Evolutionary conservation across 2,329 filamentous ascomycete species (phyloP).

Genomic region (Keithomyces neogunnii): DNA sequence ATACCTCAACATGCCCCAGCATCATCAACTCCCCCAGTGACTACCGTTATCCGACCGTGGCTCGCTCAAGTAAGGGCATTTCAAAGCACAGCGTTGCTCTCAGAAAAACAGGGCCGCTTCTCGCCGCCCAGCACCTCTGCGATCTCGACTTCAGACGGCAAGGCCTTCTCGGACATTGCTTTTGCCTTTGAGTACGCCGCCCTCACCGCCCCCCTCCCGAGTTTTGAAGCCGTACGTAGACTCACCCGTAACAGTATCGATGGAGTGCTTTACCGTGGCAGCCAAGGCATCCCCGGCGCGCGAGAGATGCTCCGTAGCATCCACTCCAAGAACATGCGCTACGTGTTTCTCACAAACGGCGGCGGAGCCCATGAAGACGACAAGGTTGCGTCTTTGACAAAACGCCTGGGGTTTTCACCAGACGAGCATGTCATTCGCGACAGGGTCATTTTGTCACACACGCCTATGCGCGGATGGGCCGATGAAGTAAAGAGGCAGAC

Average conservation of each 20-base stretch:
- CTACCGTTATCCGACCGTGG: too few species aligned
- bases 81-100: background rate
- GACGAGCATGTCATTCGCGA: conserved; percentile 25
- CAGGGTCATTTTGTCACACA: conserved; percentile 69
- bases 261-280: conserved; percentile 83
- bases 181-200: conserved; percentile 28
- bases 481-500: conserved; percentile 35
- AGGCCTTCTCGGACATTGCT: conserved; percentile 23
- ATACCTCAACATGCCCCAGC: background rate
- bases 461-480: conserved; percentile 62
- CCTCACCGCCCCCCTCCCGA: background rate
- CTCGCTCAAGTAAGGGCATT: background rate
- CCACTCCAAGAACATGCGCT: conserved; percentile 68
- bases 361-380: conserved; percentile 69
- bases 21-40: background rate
- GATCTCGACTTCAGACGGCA: conserved; percentile 4
- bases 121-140: background rate
- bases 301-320: conserved; percentile 65
- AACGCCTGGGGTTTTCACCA: conserved; percentile 21
- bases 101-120: background rate
- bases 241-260: conserved; percentile 53
- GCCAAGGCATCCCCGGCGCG: conserved; percentile 71
- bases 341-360: conserved; percentile 93
- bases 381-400: conserved; percentile 25
- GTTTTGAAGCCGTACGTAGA: background rate